A percentile compares a stretch with the other conserved stretches of the same genome.
Conservation (phyloP, 805 yeast genomes). For the Ogataea glucozyma region DNA sequence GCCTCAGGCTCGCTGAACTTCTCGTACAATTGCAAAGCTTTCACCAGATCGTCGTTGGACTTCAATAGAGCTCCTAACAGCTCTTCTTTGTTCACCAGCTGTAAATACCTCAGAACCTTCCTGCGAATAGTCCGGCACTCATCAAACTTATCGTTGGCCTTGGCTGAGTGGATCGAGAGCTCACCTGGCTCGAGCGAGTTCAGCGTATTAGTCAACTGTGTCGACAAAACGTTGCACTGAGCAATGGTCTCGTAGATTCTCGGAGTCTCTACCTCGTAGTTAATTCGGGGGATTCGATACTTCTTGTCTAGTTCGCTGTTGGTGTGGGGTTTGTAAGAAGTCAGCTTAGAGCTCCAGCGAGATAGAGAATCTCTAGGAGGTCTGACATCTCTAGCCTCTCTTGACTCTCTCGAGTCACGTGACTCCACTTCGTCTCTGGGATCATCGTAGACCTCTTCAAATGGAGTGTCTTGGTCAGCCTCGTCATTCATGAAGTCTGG, state of each 20-base stretch:
- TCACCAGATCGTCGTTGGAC: slow-evolving; percentile 88
- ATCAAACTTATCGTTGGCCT: slow-evolving; percentile 66
- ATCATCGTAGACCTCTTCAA: slow-evolving; percentile 33
- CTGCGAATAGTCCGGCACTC: slow-evolving; percentile 75
- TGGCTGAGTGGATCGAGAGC: slow-evolving; percentile 62
- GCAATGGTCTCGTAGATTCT: slow-evolving; percentile 68
- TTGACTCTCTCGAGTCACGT: too few species aligned
- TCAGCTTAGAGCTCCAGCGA: slow-evolving; percentile 1
- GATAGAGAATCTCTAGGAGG: too few species aligned
- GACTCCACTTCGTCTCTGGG: too few species aligned
- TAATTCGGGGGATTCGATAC: slow-evolving; percentile 66
- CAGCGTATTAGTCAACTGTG: slow-evolving; percentile 64
- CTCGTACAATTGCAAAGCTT: slow-evolving; percentile 69
- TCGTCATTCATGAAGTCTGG: slow-evolving; percentile 53
- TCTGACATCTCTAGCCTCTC: too few species aligned
- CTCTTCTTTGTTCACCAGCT: slow-evolving; percentile 81
- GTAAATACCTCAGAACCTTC: slow-evolving; percentile 77
- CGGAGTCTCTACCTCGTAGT: slow-evolving; percentile 71
- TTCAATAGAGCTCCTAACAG: slow-evolving; percentile 82
- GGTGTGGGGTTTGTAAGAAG: slow-evolving; percentile 12
- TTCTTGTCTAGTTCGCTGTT: slow-evolving; percentile 45
- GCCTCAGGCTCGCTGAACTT: slow-evolving; percentile 48
- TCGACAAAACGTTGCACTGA: slow-evolving; percentile 72
- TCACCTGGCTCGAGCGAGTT: slow-evolving; percentile 44
- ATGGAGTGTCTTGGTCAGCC: slow-evolving; percentile 45